Percentiles rank a stretch among this genome's conserved stretches.
Conservation (phyloP, 1,139 yeast genomes). For the Pichiaceae sp. region DNA sequence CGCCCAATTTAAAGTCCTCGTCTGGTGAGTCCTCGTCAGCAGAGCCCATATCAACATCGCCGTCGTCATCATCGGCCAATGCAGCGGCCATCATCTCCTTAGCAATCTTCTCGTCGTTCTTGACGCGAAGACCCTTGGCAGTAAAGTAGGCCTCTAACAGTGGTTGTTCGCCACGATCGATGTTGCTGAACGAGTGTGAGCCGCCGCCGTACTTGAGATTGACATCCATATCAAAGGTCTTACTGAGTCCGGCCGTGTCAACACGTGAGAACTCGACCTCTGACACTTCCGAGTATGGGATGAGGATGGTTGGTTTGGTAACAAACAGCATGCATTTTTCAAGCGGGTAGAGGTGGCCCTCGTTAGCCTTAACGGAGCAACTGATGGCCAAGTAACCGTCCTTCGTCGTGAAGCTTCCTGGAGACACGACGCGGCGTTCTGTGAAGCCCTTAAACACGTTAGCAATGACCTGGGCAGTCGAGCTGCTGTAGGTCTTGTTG, state of each 20-base stretch:
- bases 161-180: constrained; percentile 84
- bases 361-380: constrained; percentile 91
- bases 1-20: constrained; percentile 56
- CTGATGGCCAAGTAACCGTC: constrained; percentile 76
- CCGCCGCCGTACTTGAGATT: constrained; percentile 57
- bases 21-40: constrained; percentile 45
- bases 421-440: constrained; percentile 75
- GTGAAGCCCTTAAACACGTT: constrained; percentile 88
- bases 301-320: constrained; percentile 89
- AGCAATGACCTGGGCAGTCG: constrained; percentile 81
- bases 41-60: constrained; percentile 57
- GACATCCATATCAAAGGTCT: constrained; percentile 90
- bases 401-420: constrained; percentile 75
- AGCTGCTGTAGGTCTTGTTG: constrained; percentile 69
- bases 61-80: constrained; percentile 63
- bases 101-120: constrained; percentile 85
- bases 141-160: constrained; percentile 67
- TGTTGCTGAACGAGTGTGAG: constrained; percentile 79
- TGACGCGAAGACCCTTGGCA: constrained; percentile 70
- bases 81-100: constrained; percentile 74
- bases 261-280: constrained; percentile 81
- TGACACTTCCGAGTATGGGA: constrained; percentile 77
- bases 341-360: constrained; percentile 84
- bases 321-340: constrained; percentile 88
- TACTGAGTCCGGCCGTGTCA: constrained; percentile 62